A percentile compares a stretch with the other conserved stretches of the same genome.
These are phyloP conservation scores for Cladophialophora bantiana DNA, from an alignment of 2,329 filamentous ascomycete species.

Conservation along the genomic window DNA sequence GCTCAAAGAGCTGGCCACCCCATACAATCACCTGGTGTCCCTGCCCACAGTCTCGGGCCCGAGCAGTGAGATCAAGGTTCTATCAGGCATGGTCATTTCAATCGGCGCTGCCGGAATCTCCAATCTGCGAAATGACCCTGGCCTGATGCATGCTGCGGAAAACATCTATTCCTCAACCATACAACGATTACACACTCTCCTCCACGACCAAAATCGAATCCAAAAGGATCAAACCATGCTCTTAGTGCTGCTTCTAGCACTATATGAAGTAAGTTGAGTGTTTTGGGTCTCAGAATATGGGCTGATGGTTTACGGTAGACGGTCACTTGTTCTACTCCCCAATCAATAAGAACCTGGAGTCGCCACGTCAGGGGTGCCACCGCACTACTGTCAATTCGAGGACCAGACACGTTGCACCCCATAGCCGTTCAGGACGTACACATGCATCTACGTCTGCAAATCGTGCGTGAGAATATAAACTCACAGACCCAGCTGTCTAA, in stretches of 20 bases:
- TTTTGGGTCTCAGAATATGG: background rate
- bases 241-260: constrained; percentile 1
- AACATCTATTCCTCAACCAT: background rate
- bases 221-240: background rate
- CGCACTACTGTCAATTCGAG: background rate
- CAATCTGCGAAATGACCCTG: background rate
- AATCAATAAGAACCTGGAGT: background rate
- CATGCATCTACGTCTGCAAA: background rate
- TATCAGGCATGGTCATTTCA: background rate
- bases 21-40: background rate
- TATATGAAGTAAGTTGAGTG: background rate
- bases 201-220: background rate
- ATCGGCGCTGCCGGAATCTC: background rate
- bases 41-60: background rate
- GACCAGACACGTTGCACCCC: background rate
- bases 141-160: background rate
- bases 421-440: background rate
- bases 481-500: constrained; percentile 4
- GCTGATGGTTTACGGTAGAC: background rate
- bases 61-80: background rate
- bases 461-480: background rate
- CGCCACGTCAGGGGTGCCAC: constrained; percentile 1
- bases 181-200: background rate
- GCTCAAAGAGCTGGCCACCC: background rate
- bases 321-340: background rate